Evolutionary conservation across 2,329 filamentous ascomycete species (phyloP).

Genomic region (Madurella fahalii): DNA sequence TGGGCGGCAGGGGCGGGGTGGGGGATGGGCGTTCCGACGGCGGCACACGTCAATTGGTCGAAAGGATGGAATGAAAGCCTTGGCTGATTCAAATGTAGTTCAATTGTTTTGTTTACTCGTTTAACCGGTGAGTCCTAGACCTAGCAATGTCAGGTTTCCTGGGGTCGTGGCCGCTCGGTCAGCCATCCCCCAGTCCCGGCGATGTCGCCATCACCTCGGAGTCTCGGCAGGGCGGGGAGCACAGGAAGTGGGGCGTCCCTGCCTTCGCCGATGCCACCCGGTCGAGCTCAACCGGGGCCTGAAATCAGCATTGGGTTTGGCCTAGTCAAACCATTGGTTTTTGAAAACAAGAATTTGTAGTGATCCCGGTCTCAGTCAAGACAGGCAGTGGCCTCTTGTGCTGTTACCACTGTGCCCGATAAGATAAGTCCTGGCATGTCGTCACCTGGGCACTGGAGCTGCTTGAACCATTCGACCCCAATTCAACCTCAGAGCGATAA

Average conservation of each 20-base stretch:
- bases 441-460: no score
- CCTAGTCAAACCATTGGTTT: no score
- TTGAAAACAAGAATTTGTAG: no score
- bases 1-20: background rate
- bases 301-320: no score
- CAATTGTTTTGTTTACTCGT: background rate
- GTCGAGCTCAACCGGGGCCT: slow-evolving; percentile 7
- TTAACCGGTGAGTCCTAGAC: background rate
- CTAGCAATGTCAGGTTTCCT: background rate
- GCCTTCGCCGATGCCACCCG: slow-evolving; percentile 14
- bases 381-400: no score
- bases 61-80: background rate
- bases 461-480: no score
- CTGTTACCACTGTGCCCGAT: no score
- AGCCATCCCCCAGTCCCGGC: background rate
- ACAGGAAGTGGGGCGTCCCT: slow-evolving; percentile 2
- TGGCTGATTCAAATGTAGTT: background rate
- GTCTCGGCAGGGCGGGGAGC: slow-evolving; percentile 16
- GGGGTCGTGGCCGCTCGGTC: background rate
- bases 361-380: no score
- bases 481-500: no score
- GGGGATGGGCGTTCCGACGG: background rate
- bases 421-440: no score
- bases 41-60: background rate
- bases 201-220: slow-evolving; percentile 14